A percentile compares a stretch with the other conserved stretches of the same genome.
These are phyloP conservation scores for Silene uniflora DNA, from an alignment of 148 eudicot genomes.

Conservation along the genomic window DNA sequence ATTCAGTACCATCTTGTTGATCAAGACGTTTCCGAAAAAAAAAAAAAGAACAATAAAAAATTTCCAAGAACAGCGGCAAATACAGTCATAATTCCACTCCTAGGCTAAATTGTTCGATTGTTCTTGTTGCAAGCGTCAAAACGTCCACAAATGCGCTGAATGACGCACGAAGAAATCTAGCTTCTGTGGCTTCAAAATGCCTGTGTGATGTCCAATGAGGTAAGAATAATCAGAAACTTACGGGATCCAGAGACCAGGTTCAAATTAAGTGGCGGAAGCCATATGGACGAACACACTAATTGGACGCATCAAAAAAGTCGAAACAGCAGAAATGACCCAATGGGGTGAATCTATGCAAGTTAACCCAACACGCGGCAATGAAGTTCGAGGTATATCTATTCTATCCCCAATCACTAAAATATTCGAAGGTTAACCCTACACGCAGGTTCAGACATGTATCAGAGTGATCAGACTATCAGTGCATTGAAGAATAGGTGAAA, in stretches of 20 bases:
- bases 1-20: not conserved
- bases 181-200: conserved; percentile 90
- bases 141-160: conserved; percentile 74
- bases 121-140: conserved; percentile 72
- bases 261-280: not conserved
- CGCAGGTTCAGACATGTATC: not conserved
- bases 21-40: not conserved
- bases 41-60: not conserved
- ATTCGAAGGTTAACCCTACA: too few relatives aligned
- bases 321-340: too few relatives aligned
- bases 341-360: too few relatives aligned
- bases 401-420: not conserved
- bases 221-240: not conserved
- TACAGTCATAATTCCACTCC: conserved; percentile 24
- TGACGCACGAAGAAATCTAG: conserved; percentile 94
- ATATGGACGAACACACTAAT: not conserved
- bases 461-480: not conserved
- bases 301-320: not conserved
- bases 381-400: not conserved
- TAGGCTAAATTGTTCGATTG: conserved; percentile 72
- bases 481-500: not conserved
- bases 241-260: too few relatives aligned
- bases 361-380: not conserved
- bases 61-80: not conserved
- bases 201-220: conserved; percentile 29